Evolutionary conservation across 163 green algal species (phyloP).

Genomic region (Botryococcus braunii): DNA sequence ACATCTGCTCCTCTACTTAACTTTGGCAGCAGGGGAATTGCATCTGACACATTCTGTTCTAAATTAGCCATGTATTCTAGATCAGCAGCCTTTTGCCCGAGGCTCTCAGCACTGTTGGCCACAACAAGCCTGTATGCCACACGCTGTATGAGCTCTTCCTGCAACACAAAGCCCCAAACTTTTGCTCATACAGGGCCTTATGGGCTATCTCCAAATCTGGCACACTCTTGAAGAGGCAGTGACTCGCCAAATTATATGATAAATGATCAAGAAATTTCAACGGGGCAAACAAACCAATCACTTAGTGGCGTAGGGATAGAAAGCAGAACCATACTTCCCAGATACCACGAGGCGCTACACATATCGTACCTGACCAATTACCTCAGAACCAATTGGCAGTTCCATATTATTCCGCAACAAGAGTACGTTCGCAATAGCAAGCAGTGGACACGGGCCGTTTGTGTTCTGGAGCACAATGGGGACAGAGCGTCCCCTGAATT

Average conservation of each 20-base stretch:
- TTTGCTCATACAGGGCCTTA: not conserved
- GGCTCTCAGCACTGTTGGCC: conserved; percentile 27
- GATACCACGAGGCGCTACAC: not conserved
- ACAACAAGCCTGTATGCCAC: conserved; percentile 57
- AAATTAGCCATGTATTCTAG: conserved; percentile 48
- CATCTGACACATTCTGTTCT: conserved; percentile 66
- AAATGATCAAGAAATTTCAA: not conserved
- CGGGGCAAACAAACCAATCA: not conserved
- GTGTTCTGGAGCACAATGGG: conserved; percentile 76
- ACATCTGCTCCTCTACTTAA: conserved; percentile 83
- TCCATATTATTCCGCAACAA: conserved; percentile 51
- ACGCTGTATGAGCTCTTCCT: conserved; percentile 53
- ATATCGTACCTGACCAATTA: conserved; percentile 31
- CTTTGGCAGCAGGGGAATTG: conserved; percentile 61
- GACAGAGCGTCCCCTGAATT: conserved; percentile 45
- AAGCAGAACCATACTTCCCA: not conserved
- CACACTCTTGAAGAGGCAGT: not conserved
- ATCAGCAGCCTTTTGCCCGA: conserved; percentile 8
- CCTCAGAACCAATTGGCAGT: conserved; percentile 22
- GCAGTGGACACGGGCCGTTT: conserved; percentile 85
- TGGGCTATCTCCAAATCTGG: not conserved
- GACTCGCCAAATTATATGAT: not conserved
- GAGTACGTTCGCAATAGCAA: conserved; percentile 86
- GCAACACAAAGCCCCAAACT: not conserved
- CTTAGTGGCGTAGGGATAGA: not conserved